A percentile compares a stretch with the other conserved stretches of the same genome.
Conservation (phyloP, 2,329 filamentous ascomycete species). For the Phaeomoniella chlamydospora region DNA sequence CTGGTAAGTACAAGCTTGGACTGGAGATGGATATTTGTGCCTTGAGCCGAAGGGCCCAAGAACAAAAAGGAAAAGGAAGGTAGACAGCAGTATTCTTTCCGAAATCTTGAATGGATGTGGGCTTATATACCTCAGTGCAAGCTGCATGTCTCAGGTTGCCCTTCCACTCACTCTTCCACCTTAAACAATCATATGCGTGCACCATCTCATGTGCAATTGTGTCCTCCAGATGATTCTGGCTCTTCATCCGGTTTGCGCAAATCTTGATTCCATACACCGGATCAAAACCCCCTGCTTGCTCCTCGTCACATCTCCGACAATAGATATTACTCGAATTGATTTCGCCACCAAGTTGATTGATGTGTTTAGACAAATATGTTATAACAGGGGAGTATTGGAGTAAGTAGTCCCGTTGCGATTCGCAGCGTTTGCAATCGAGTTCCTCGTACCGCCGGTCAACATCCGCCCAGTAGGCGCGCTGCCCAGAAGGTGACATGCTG, state of each 20-base stretch:
- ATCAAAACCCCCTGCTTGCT: constrained; percentile 71
- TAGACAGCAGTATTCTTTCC: background rate
- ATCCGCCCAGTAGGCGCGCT: constrained; percentile 62
- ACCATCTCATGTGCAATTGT: constrained; percentile 96
- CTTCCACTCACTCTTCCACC: constrained; percentile 80
- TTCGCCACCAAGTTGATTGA: constrained; percentile 61
- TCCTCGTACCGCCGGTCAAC: constrained; percentile 63
- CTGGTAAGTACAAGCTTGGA: too few species aligned
- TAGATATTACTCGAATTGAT: constrained; percentile 62
- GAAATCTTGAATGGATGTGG: constrained; percentile 2
- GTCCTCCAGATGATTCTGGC: constrained; percentile 74
- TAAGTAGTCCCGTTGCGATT: constrained; percentile 69
- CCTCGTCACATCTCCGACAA: constrained; percentile 62
- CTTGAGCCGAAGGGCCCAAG: too few species aligned
- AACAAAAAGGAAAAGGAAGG: constrained; percentile 2
- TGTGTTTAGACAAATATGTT: constrained; percentile 72
- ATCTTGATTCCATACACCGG: constrained; percentile 76
- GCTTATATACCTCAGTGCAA: constrained; percentile 62
- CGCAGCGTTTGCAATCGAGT: constrained; percentile 66
- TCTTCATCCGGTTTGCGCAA: constrained; percentile 80
- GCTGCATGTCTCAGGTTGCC: constrained; percentile 70
- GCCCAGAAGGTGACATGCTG: constrained; percentile 52
- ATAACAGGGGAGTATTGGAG: constrained; percentile 75
- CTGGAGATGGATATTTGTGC: too few species aligned
- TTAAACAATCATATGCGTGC: constrained; percentile 83